Evolutionary conservation across 1,284 basidiomycete genomes (phyloP).

Genomic region (Bjerkandera adusta): DNA sequence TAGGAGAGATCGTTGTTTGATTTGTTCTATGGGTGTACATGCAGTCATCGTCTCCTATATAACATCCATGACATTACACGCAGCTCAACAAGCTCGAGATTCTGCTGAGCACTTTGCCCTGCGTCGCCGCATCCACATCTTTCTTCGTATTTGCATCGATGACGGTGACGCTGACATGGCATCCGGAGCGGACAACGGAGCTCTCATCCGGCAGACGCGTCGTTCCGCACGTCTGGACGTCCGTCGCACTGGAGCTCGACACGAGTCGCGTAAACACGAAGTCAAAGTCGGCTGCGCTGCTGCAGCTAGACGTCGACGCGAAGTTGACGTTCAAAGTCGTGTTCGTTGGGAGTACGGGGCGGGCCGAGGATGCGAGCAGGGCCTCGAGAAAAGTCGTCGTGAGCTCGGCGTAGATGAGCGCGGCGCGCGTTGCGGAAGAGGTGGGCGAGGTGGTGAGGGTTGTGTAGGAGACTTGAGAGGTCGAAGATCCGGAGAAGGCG

Average conservation of each 20-base stretch:
- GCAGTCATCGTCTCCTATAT: neutral
- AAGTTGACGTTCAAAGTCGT: slow-evolving; percentile 53
- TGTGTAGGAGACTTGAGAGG: slow-evolving; percentile 44
- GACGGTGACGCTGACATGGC: slow-evolving; percentile 47
- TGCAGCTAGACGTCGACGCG: slow-evolving; percentile 39
- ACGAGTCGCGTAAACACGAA: slow-evolving; percentile 46
- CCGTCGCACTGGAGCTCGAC: slow-evolving; percentile 31
- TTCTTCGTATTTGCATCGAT: slow-evolving; percentile 42
- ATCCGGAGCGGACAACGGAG: slow-evolving; percentile 37
- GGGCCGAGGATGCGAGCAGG: slow-evolving; percentile 31
- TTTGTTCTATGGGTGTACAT: neutral
- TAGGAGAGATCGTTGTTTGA: too few species aligned
- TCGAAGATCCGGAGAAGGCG: slow-evolving; percentile 46
- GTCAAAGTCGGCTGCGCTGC: slow-evolving; percentile 35
- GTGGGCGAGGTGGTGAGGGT: slow-evolving; percentile 37
- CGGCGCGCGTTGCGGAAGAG: slow-evolving; percentile 33
- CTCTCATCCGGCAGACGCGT: slow-evolving; percentile 41
- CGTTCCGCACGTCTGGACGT: slow-evolving; percentile 43
- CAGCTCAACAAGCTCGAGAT: slow-evolving; percentile 23
- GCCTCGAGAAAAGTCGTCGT: slow-evolving; percentile 38
- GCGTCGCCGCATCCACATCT: slow-evolving; percentile 43
- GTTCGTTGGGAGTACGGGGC: slow-evolving; percentile 39
- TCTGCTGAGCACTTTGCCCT: slow-evolving; percentile 37
- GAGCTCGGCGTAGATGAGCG: slow-evolving; percentile 42
- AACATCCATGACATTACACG: neutral